phyloP scores from a whole-genome alignment of 2,329 filamentous ascomycete genomes.

The Lasiodiplodia sp. region DNA sequence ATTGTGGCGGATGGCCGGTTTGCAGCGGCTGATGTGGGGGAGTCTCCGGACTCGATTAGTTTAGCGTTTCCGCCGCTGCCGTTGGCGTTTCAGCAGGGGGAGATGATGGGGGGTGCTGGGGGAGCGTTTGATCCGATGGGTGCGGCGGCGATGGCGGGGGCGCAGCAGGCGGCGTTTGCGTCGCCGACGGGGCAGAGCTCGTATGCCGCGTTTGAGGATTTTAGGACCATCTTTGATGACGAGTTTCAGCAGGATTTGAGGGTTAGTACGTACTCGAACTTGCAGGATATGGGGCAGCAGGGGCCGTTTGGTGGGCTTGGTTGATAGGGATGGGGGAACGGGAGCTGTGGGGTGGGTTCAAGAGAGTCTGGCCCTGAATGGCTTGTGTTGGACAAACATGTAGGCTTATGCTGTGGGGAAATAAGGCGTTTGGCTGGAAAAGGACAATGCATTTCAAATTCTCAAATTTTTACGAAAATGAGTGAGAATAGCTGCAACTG shows the following conservation, averaged over 20 bases:
- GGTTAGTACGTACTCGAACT: constrained; percentile 2
- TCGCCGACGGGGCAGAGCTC: background rate
- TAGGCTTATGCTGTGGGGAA: no score
- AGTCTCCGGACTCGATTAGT: constrained; percentile 36
- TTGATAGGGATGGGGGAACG: no score
- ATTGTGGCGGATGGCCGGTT: background rate
- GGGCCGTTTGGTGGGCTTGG: background rate
- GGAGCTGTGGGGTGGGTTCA: no score
- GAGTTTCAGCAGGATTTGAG: constrained; percentile 8
- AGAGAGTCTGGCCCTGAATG: no score
- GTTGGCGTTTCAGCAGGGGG: constrained; percentile 38
- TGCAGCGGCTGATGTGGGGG: constrained; percentile 31
- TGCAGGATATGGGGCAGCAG: background rate
- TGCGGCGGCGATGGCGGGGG: background rate
- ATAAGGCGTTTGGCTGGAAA: no score
- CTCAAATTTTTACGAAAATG: no score
- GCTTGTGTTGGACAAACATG: no score
- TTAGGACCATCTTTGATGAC: background rate
- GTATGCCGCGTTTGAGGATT: background rate
- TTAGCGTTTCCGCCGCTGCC: constrained; percentile 46
- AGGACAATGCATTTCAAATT: no score
- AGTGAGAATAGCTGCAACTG: no score
- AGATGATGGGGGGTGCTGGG: background rate
- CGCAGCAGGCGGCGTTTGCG: background rate
- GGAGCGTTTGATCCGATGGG: constrained; percentile 31